Evolutionary conservation across 2,329 filamentous ascomycete genomes (phyloP).

Genomic region (Zymoseptoria tritici): DNA sequence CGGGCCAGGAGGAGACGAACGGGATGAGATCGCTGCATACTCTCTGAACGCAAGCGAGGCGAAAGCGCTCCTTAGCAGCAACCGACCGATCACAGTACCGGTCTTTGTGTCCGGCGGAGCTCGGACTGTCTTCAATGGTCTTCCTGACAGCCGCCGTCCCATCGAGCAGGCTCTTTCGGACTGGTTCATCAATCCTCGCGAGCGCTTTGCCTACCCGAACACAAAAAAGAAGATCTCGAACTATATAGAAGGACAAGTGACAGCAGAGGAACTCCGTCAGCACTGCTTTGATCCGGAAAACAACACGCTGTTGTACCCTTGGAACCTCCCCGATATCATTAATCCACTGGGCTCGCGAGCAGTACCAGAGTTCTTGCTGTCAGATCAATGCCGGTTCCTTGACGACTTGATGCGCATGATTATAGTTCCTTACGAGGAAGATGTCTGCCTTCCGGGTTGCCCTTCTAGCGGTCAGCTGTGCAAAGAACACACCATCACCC

Average conservation of each 20-base stretch:
- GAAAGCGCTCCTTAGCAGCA: slow-evolving; percentile 2
- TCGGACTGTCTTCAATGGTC: slow-evolving; percentile 3
- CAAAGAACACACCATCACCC: slow-evolving; percentile 1
- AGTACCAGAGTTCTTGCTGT: slow-evolving; percentile 6
- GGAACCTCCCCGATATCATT: slow-evolving; percentile 13
- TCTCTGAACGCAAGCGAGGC: slow-evolving; percentile 2
- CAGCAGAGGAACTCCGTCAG: not conserved
- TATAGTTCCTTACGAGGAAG: not conserved
- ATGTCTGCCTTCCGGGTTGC: slow-evolving; percentile 6
- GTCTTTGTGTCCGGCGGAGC: slow-evolving; percentile 9
- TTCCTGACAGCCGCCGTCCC: not conserved
- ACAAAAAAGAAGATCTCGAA: too few species aligned
- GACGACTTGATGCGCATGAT: slow-evolving; percentile 6
- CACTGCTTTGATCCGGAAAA: not conserved
- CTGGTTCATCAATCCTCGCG: slow-evolving; percentile 4
- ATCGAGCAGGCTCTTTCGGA: slow-evolving; percentile 6
- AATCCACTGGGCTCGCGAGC: slow-evolving; percentile 4
- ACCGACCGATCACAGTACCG: slow-evolving; percentile 1
- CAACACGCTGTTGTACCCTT: slow-evolving; percentile 1
- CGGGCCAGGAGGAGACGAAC: not conserved
- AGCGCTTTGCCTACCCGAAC: not conserved
- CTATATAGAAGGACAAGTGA: not conserved
- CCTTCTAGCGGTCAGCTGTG: not conserved
- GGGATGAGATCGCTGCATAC: slow-evolving; percentile 1
- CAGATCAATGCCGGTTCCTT: slow-evolving; percentile 9